These are phyloP conservation scores for Dendrostoma leiphaemia DNA, from an alignment of 2,329 filamentous ascomycete species.

Conservation along the genomic window DNA sequence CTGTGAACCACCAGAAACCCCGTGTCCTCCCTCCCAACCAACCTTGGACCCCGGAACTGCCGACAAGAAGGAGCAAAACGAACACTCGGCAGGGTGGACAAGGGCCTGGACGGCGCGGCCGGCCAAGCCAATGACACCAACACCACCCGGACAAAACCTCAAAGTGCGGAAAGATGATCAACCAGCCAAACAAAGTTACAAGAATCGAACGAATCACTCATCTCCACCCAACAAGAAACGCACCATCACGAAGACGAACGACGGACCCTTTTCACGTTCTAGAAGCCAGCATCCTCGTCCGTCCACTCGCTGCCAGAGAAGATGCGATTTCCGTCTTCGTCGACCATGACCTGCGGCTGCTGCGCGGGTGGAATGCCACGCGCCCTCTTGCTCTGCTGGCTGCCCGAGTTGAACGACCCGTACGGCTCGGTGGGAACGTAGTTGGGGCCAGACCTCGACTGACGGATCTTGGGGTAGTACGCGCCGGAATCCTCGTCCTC, in stretches of 20 bases:
- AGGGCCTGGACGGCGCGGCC: conserved; percentile 6
- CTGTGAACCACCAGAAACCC: background rate
- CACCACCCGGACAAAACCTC: background rate
- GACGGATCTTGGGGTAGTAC: conserved; percentile 77
- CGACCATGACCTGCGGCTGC: conserved; percentile 49
- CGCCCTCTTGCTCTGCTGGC: conserved; percentile 46
- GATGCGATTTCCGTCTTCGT: conserved; percentile 60
- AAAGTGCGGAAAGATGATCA: conserved; percentile 6
- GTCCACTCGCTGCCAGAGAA: conserved; percentile 67
- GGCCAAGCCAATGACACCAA: background rate
- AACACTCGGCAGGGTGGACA: background rate
- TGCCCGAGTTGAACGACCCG: conserved; percentile 59
- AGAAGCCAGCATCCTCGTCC: conserved; percentile 58
- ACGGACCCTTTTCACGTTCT: conserved; percentile 29
- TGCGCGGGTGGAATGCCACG: conserved; percentile 51
- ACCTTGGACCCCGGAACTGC: too few relatives aligned
- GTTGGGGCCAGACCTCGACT: conserved; percentile 42
- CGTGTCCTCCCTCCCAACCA: background rate
- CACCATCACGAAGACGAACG: conserved; percentile 11
- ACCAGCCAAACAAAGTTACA: conserved; percentile 6
- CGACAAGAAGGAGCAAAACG: conserved; percentile 2
- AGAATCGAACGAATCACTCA: conserved; percentile 3
- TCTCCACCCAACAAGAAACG: background rate
- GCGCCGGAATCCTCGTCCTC: conserved; percentile 68
- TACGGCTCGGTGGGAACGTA: conserved; percentile 8